Percentiles rank a stretch among this genome's conserved stretches.
phyloP scores from a whole-genome alignment of 2,329 filamentous ascomycete genomes.

The Paecilomyces sp. region DNA sequence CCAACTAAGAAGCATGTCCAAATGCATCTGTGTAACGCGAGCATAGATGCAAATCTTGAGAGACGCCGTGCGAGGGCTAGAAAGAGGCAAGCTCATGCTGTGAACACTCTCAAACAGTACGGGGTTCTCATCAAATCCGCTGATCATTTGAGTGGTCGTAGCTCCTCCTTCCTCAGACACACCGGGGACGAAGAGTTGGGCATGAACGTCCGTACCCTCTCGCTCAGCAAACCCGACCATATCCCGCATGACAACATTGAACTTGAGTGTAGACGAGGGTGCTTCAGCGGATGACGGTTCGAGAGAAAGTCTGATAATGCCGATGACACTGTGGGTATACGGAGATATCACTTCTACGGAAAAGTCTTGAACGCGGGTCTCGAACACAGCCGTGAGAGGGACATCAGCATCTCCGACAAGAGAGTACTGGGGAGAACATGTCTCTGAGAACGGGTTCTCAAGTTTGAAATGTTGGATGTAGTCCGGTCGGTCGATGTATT shows the following conservation, averaged over 20 bases:
- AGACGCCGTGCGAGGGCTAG: conserved; percentile 64
- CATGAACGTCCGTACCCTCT: conserved; percentile 92
- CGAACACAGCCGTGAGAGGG: conserved; percentile 85
- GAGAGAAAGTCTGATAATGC: conserved; percentile 81
- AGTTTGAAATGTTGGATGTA: conserved; percentile 89
- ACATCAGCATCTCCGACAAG: conserved; percentile 90
- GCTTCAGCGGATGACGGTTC: conserved; percentile 92
- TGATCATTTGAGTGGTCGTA: conserved; percentile 91
- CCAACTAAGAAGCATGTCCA: conserved; percentile 97
- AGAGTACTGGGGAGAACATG: conserved; percentile 86
- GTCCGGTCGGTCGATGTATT: conserved; percentile 91
- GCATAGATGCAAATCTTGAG: conserved; percentile 88
- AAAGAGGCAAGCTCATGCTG: conserved; percentile 88
- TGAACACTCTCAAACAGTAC: conserved; percentile 96
- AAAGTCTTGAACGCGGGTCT: conserved; percentile 91
- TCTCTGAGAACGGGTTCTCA: conserved; percentile 87
- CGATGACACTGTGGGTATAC: conserved; percentile 83
- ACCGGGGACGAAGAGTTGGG: conserved; percentile 90
- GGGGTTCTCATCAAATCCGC: conserved; percentile 84
- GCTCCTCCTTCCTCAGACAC: conserved; percentile 84
- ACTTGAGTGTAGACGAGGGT: conserved; percentile 87
- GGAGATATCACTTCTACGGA: conserved; percentile 84
- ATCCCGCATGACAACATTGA: conserved; percentile 98
- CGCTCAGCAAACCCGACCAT: conserved; percentile 90
- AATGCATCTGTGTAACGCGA: conserved; percentile 82